Base-by-base conservation (phyloP, 257 asterid genomes). In the Fraxinus cuspidata region DNA sequence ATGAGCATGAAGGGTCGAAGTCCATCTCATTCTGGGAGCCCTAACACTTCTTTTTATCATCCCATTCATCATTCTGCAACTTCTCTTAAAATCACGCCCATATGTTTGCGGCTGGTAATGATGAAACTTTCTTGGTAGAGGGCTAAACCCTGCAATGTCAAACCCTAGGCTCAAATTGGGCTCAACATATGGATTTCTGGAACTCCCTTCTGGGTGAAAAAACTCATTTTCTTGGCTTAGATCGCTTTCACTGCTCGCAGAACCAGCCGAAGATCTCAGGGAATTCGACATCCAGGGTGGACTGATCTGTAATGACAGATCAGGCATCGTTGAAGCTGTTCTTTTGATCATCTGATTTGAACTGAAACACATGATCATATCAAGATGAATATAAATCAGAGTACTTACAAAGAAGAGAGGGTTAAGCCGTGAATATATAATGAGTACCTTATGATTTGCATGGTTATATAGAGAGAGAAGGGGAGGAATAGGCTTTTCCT, bases 11-110 rank as follows among this genome's bases (percentile, higher is more conserved):
- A 93, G 97, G 72, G 97, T 90, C 5, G 97, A 82, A 27, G 98
- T 93, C 98, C 98, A 93, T 78, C 98, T 85, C 98, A 91, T 93
- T 77, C 98, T 84, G 0, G 98, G 98, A 47, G 97, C 96, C 56
- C 98, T 78, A 64, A 80, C 90, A 31, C 89, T 89, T 81, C 92
- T 82, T 68, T 73, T 82, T 16, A 79, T 73, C n/a, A 19, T 5
- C 27, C 87, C 87, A 63, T 44, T 81, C 3, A 68, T 77, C 81
- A 71, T 78, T 72, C 93, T 89, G 5, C 89, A 82, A 47, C 82
- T 85, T 75, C 86, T 86, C 86, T 90, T 91, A 74, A 89, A 88
- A 71, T 87, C 92, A 7, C 82, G 81, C 34, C 90, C 85, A 49
- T 72, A 74, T 42, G 87, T 83, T n/a, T 85, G 92, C 2, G 86